These are phyloP conservation scores for Ploettnerulaceae sp. DNA, from an alignment of 2,329 filamentous ascomycete genomes.

Conservation along the genomic window DNA sequence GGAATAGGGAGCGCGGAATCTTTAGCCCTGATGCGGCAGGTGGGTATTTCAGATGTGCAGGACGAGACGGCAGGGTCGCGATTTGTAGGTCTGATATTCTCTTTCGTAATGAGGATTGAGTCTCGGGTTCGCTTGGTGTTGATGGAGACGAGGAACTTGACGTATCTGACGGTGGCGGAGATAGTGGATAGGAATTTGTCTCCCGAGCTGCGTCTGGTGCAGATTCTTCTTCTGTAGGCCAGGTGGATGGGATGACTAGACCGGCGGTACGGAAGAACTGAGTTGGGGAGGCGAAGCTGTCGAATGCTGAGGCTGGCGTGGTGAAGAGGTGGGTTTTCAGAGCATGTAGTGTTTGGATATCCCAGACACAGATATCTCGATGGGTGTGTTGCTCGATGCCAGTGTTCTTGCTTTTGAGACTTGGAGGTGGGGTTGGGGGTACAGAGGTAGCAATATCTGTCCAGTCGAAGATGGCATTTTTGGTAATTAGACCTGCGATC, in stretches of 20 bases:
- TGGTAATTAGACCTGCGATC: slow-evolving; percentile 50
- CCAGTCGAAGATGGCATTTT: slow-evolving; percentile 62
- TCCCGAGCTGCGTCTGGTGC: too few species aligned
- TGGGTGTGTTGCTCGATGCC: neutral
- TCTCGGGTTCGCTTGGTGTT: neutral
- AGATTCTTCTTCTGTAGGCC: slow-evolving; percentile 14
- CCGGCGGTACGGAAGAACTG: slow-evolving; percentile 55
- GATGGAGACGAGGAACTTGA: neutral
- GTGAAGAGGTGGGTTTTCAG: slow-evolving; percentile 46
- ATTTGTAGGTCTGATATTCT: slow-evolving; percentile 3
- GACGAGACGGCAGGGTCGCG: slow-evolving; percentile 4
- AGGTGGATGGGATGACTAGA: slow-evolving; percentile 21
- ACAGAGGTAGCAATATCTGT: slow-evolving; percentile 49
- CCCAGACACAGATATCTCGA: slow-evolving; percentile 15
- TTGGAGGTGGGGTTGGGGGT: neutral
- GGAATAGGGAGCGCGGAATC: slow-evolving; percentile 27
- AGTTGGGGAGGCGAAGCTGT: slow-evolving; percentile 54
- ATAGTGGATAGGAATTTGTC: neutral
- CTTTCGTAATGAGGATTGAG: neutral
- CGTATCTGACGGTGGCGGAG: neutral
- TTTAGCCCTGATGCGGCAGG: slow-evolving; percentile 18
- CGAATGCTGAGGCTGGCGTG: slow-evolving; percentile 47
- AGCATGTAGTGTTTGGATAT: slow-evolving; percentile 19
- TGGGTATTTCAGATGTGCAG: slow-evolving; percentile 28
- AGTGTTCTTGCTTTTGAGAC: neutral